Base-by-base conservation (phyloP, 140 eudicot species). In the Senecio squalidus region DNA sequence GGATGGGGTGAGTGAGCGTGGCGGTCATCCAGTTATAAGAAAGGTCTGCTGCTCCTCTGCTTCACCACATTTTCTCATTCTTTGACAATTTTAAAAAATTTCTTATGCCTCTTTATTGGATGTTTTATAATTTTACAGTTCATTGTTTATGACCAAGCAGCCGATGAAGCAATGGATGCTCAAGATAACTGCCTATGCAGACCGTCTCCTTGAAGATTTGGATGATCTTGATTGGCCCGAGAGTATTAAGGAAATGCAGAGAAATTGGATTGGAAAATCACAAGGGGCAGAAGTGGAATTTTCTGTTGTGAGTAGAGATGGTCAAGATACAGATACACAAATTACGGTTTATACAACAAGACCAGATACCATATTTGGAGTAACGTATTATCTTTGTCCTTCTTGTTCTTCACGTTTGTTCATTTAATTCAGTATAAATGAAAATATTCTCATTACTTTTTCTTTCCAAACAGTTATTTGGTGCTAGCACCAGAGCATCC, bases 111-210 rank as follows among this genome's bases (percentile, higher is more conserved):
- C 48, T 72, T 47, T 68, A 63, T 76, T 76, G 81, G 77, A 79
- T 73, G 79, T 76, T 62, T 73, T 66, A 70, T 92, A 86, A 74
- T 81, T 80, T 81, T 81, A 78, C 96, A 87, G 98, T 82, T 86
- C 70, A 66, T 84, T 75, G 91, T 92, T 87, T 81, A 77, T 84
- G 86, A 76, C 88, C 85, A 77, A 83, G 84, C 96, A 92, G 98
- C 98, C 98, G 70, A 91, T 91, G 98, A 77, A 89, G 80, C 98
- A 91, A 73, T 91, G 98, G 98, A 91, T 91, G 88, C 94, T 91
- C 66, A 86, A 65, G 82, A 91, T 91, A 66, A 91, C 98, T 58
- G 94, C 88, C 60, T 91, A 86, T 77, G 98, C 98, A 30, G 96
- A 91, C 71, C 94, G 96, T 56, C 96, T 91, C 66, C 96, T 91